These are phyloP conservation scores for Bathelium albidoporum DNA, from an alignment of 495 filamentous ascomycete species.

Conservation along the genomic window DNA sequence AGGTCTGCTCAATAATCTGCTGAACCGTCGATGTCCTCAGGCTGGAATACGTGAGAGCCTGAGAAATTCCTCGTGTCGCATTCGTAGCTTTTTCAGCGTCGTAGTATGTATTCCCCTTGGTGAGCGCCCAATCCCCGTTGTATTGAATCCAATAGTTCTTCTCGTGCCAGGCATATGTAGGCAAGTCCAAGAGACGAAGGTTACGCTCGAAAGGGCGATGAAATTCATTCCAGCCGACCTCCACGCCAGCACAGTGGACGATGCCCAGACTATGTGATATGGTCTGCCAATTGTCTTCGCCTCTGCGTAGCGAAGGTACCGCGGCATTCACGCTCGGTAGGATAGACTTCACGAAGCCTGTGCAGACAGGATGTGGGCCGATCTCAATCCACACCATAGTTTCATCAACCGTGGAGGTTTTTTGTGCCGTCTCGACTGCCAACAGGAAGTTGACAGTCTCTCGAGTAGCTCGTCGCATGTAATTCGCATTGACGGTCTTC, in stretches of 20 bases:
- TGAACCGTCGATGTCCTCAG: slow-evolving; percentile 15
- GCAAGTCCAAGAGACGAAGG: slow-evolving; percentile 35
- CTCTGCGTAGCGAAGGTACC: not conserved
- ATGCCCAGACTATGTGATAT: slow-evolving; percentile 4
- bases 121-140: slow-evolving; percentile 18
- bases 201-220: slow-evolving; percentile 13
- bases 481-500: slow-evolving; percentile 46
- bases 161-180: slow-evolving; percentile 67
- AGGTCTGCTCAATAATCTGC: slow-evolving; percentile 21
- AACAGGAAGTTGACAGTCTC: slow-evolving; percentile 65
- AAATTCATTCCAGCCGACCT: slow-evolving; percentile 18
- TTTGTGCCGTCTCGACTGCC: slow-evolving; percentile 34
- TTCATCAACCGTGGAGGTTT: slow-evolving; percentile 16
- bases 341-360: slow-evolving; percentile 18
- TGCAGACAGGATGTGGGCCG: slow-evolving; percentile 34
- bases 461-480: slow-evolving; percentile 56
- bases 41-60: not conserved
- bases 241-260: slow-evolving; percentile 11
- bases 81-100: slow-evolving; percentile 8
- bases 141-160: slow-evolving; percentile 83
- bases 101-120: slow-evolving; percentile 6
- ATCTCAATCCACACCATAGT: slow-evolving; percentile 33
- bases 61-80: not conserved
- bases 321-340: slow-evolving; percentile 3
- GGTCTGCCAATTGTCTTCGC: slow-evolving; percentile 13